Evolutionary conservation across 495 filamentous ascomycete species (phyloP), one percentile per base, ranked within the genome.

Genomic region (Aspergillus funiculosus): DNA sequence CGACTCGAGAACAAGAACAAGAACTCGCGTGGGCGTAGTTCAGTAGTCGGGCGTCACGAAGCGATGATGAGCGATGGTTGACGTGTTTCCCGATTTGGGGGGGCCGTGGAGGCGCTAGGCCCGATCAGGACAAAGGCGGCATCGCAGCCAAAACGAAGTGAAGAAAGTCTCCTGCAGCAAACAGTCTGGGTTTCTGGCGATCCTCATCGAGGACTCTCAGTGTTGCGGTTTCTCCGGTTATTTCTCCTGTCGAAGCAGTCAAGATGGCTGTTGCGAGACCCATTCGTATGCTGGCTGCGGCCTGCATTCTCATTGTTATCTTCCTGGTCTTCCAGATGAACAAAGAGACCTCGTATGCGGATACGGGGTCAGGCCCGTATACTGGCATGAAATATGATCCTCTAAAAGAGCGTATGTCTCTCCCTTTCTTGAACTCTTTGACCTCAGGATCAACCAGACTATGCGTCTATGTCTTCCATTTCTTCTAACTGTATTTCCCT

Each of bases 241-340:
- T 50, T 26, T 56, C 51, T 51, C 53, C 47, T 53, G 60, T 46
- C 43, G 51, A 44, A 42, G 53, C 42, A 21, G 63, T 51, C 60
- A 68, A 48, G 31, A 94, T 94, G 87, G 86, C 84, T 57, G 72
- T 94, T 61, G 82, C 87, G 58, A 82, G 80, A 73, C 83, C 86
- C 20, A 82, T 92, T 60, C 82, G 89, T 61, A 79, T 86, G 54
- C 72, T 95, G 59, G 85, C 73, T 52, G 76, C 85, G 53, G 71
- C 80, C 41, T 82, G 82, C 51, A 69, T 85, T 48, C 57, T 83
- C 30, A 67, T 94, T 35, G 81, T 84, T 69, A 66, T 84, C 35
- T 89, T 86, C 58, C 77, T 92, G 47, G 50, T 92, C 46, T 82
- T 83, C 48, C 81, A 84, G 54, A 64, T 91, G 59, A 81, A 79